phyloP scores from a whole-genome alignment of 345 rosid species.

The Camelina laxa region DNA sequence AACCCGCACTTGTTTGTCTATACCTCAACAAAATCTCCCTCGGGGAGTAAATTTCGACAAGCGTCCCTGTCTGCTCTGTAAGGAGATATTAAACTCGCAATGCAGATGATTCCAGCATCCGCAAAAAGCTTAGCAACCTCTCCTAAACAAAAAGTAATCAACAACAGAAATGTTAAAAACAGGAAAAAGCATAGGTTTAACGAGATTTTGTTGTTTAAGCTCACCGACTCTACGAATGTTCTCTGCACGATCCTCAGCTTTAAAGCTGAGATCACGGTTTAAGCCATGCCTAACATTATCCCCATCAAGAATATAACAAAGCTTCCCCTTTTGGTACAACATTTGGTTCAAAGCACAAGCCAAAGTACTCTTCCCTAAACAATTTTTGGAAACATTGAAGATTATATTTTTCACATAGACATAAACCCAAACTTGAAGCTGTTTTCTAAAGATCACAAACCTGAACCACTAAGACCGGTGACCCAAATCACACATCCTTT shows the following conservation, averaged over 20 bases:
- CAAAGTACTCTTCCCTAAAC: conserved; percentile 77
- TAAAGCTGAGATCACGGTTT: conserved; percentile 73
- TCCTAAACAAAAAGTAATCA: conserved; percentile 47
- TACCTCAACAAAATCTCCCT: conserved; percentile 85
- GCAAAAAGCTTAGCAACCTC: conserved; percentile 89
- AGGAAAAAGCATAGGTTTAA: not conserved
- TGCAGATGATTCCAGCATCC: conserved; percentile 81
- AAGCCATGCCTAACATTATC: conserved; percentile 84
- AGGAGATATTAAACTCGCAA: conserved; percentile 82
- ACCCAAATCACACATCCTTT: conserved; percentile 89
- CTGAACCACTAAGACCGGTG: conserved; percentile 91
- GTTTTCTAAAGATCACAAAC: conserved; percentile 46
- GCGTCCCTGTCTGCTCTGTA: conserved; percentile 70
- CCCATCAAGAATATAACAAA: conserved; percentile 77
- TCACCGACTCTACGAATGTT: conserved; percentile 80
- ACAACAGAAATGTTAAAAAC: conserved; percentile 3
- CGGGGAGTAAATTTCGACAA: conserved; percentile 66
- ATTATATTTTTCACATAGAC: conserved; percentile 14
- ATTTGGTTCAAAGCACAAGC: conserved; percentile 71
- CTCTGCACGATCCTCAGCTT: conserved; percentile 74
- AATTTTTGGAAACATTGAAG: conserved; percentile 1
- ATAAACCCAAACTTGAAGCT: not conserved
- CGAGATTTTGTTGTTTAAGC: not conserved
- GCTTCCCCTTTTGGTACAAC: conserved; percentile 64
- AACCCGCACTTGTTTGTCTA: not conserved